Percentiles rank a stretch among this genome's conserved stretches.
Conservation (phyloP, 2,329 filamentous ascomycete genomes). For the Tolypocladium guangdongense region DNA sequence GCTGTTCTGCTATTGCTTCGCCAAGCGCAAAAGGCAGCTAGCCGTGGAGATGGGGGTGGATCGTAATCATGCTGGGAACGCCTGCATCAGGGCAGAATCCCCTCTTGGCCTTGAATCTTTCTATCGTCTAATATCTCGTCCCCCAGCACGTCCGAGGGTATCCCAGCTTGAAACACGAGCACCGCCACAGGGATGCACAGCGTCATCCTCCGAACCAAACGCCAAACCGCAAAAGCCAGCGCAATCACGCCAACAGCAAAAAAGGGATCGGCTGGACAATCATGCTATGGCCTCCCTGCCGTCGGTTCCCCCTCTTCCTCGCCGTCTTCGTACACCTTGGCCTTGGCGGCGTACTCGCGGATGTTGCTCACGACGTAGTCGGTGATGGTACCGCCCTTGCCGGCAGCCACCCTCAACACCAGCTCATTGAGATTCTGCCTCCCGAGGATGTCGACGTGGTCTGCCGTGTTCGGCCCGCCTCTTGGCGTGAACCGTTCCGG, state of each 20-base stretch:
- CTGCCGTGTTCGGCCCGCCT: constrained; percentile 59
- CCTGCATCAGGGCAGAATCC: not conserved
- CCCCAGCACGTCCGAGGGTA: not conserved
- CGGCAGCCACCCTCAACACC: constrained; percentile 75
- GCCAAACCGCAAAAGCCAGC: not conserved
- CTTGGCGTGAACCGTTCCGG: constrained; percentile 85
- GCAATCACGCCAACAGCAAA: not conserved
- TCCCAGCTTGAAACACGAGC: not conserved
- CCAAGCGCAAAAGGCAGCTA: not conserved
- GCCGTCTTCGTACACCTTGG: constrained; percentile 66
- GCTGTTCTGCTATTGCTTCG: not conserved
- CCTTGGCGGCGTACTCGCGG: constrained; percentile 66
- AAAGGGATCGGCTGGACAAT: not conserved
- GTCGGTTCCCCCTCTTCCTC: constrained; percentile 2
- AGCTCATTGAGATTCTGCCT: constrained; percentile 83
- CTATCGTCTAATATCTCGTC: not conserved
- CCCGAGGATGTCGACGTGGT: constrained; percentile 94
- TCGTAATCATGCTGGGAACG: not conserved
- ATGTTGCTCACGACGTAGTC: constrained; percentile 76
- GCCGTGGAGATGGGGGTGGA: not conserved
- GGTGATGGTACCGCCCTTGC: constrained; percentile 67
- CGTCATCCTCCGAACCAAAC: not conserved
- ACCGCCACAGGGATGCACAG: not conserved
- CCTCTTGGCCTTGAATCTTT: not conserved
- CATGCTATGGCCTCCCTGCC: not conserved